Evolutionary conservation across 2,329 filamentous ascomycete genomes (phyloP).

Genomic region (Pseudomassariella vexata): DNA sequence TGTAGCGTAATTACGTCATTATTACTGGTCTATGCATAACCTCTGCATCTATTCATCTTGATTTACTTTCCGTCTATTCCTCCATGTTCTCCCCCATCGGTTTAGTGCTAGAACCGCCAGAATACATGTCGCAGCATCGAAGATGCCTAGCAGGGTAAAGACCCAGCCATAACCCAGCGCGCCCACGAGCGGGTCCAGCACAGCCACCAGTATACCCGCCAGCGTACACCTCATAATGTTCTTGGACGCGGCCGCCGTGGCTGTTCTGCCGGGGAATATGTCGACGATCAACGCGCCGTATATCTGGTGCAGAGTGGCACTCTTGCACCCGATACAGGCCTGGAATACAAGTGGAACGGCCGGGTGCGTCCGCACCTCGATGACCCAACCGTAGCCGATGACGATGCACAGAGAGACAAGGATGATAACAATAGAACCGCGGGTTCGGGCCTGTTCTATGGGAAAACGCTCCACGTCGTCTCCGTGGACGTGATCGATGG

Average conservation of each 20-base stretch:
- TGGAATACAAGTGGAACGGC: slow-evolving; percentile 15
- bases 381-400: slow-evolving; percentile 20
- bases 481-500: slow-evolving; percentile 35
- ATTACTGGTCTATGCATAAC: no score
- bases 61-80: no score
- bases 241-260: slow-evolving; percentile 11
- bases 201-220: slow-evolving; percentile 10
- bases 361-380: slow-evolving; percentile 9
- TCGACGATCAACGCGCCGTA: slow-evolving; percentile 17
- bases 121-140: no score
- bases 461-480: slow-evolving; percentile 37
- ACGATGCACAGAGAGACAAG: slow-evolving; percentile 9
- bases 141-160: slow-evolving; percentile 26
- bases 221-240: slow-evolving; percentile 13
- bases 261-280: slow-evolving; percentile 11
- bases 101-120: no score
- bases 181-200: slow-evolving; percentile 14
- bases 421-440: slow-evolving; percentile 9
- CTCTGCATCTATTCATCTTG: no score
- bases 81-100: no score
- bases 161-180: slow-evolving; percentile 35
- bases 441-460: slow-evolving; percentile 19
- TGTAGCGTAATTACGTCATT: no score
- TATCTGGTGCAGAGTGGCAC: slow-evolving; percentile 10
- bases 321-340: slow-evolving; percentile 7